Conservation (phyloP, 306 rosid species). For the Castanea sativa region DNA sequence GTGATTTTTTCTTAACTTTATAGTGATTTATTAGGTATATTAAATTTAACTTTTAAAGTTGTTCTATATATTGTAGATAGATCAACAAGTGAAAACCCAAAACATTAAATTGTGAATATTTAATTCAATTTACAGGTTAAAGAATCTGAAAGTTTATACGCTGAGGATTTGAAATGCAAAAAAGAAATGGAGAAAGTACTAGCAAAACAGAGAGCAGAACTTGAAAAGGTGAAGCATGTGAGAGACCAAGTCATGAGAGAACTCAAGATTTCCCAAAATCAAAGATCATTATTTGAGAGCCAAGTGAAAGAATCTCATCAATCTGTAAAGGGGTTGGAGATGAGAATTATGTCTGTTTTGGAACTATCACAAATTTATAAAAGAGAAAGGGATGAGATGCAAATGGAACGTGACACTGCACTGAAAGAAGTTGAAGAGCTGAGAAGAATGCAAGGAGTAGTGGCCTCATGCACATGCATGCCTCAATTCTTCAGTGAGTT, state of each 20-base stretch:
- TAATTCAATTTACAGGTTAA: too few species aligned
- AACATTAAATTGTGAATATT: too few species aligned
- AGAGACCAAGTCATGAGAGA: slow-evolving; percentile 44
- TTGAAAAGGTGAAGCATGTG: too few species aligned
- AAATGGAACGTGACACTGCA: too few species aligned
- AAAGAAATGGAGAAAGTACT: too few species aligned
- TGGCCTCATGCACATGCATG: slow-evolving; percentile 14
- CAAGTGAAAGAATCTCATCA: slow-evolving; percentile 53
- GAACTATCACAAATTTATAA: slow-evolving; percentile 46
- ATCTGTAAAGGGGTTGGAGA: slow-evolving; percentile 42
- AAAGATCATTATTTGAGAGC: slow-evolving; percentile 47
- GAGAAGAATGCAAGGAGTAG: background rate
- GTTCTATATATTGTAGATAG: too few species aligned
- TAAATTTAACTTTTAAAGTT: too few species aligned
- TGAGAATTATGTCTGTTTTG: slow-evolving; percentile 44
- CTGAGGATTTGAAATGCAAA: too few species aligned
- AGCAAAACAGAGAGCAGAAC: slow-evolving; percentile 12
- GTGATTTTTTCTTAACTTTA: too few species aligned
- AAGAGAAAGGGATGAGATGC: slow-evolving; percentile 40
- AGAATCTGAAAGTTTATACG: too few species aligned
- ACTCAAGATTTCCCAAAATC: slow-evolving; percentile 46
- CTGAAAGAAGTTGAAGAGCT: background rate
- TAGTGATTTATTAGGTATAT: too few species aligned
- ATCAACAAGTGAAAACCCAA: too few species aligned
- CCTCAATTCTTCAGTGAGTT: slow-evolving; percentile 40